Evolutionary conservation across 2,329 filamentous ascomycete genomes (phyloP), one percentile per base, ranked within the genome.

Genomic region (Exophiala aquamarina): DNA sequence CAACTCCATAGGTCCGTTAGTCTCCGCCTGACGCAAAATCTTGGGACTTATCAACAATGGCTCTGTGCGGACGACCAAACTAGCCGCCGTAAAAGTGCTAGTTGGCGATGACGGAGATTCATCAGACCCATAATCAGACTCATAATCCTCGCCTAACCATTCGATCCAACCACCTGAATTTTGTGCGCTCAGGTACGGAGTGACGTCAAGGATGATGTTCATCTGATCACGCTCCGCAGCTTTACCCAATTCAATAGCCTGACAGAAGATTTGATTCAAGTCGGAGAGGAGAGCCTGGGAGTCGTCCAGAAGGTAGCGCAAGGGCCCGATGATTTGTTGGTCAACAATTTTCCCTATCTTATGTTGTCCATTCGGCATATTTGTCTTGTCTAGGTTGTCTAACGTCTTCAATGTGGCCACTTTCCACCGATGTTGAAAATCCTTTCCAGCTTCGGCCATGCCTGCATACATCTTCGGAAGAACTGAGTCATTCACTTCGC

Each of bases 401-500:
- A 44, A 28, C 3, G 32, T 28, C 41, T n/a, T 44, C 32, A 44
- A 44, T 37, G 41, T 44, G 21, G 41, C 20, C 19, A 44, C 41
- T 37, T 20, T 36, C 41, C 41, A 44, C 7, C 32, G 19, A 37
- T 44, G 41, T 28, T 44, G 41, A 26, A 44, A 44, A 17, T 36
- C 41, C 8, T 14, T 18, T 35, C 41, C 32, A 14, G 32, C 41
- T 23, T 34, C 32, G 15, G 32, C 32, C 32, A 44, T 35, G 9
- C 32, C n/a, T 26, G 15, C 26, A 26, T 44, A 17, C 29, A 44
- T 44, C 20, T 39, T 35, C 7, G 41, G n/a, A 36, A 35, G 20
- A 20, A 3, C 11, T 14, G 9, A 41, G 2, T 28, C 13, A 11
- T 11, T 7, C 21, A 2, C 21, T n/a, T 28, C 18, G 9, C 18